A percentile compares a stretch with the other conserved stretches of the same genome.
These are phyloP conservation scores for Picea abies DNA, from an alignment of 83 land plant genomes.

Conservation along the genomic window DNA sequence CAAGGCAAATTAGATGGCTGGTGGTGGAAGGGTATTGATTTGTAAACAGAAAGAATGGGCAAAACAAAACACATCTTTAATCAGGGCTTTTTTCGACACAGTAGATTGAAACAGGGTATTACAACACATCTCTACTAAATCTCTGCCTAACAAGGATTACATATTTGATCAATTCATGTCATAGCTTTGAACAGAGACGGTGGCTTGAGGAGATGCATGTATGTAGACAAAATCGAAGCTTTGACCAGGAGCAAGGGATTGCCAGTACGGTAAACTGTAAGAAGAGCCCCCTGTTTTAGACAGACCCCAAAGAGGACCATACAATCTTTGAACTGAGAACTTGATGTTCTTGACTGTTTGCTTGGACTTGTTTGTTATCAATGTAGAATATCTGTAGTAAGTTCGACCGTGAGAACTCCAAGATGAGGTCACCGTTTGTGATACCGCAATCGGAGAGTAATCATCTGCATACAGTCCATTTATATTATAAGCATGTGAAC, in stretches of 20 bases:
- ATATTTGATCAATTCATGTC: constrained; percentile 29
- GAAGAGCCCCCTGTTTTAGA: constrained; percentile 27
- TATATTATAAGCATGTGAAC: background rate
- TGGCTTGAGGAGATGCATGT: constrained; percentile 58
- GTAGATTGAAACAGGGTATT: constrained; percentile 10
- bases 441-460: constrained; percentile 24
- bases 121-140: constrained; percentile 18
- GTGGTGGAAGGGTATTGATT: background rate
- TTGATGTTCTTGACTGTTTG: constrained; percentile 49
- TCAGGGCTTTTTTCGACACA: background rate
- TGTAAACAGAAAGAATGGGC: background rate
- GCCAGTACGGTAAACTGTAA: constrained; percentile 68
- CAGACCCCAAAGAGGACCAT: constrained; percentile 81
- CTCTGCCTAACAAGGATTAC: background rate
- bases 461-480: background rate
- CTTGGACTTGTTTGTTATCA: constrained; percentile 60
- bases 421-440: constrained; percentile 53
- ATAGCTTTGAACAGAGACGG: constrained; percentile 51
- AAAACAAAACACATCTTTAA: constrained; percentile 2
- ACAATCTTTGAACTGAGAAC: constrained; percentile 47
- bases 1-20: background rate
- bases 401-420: constrained; percentile 54
- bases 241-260: constrained; percentile 57
- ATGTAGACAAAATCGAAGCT: constrained; percentile 78
- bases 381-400: constrained; percentile 63